Base-by-base conservation (phyloP, 2,329 filamentous ascomycete genomes). In the Fusarium virguliforme region DNA sequence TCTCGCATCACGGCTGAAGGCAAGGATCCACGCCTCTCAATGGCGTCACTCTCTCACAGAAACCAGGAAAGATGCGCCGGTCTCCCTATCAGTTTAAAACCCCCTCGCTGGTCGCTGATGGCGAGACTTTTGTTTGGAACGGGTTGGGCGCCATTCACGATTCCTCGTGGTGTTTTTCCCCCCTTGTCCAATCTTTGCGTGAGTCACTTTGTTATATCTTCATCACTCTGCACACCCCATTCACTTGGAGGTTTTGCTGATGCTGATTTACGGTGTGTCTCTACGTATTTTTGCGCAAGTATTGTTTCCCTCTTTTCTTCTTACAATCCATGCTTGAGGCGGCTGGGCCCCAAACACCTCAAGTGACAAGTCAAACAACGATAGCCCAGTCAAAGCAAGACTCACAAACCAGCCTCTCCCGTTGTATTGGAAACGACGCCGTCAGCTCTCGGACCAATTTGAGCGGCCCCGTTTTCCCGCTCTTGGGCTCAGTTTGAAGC, bases 41-140 rank as follows among this genome's bases (percentile, higher is more conserved):
- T 78, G 76, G 72, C 75, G 76, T 78, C 76, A 78, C 64, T 41
- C 32, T 50, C 54, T 62, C 35, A 56, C 57, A 55, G 46, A 48
- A 67, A 51, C 32, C 65, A 68, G 64, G 57, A 72, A 68, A 64
- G 57, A 72, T 75, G 71, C 28, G 50, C 56, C 64, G 68, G 18
- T 51, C 53, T 68, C 69, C 71, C 65, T 60, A 68, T 72, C 61
- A 64, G 68, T 74, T 76, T 76, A 68, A 77, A 68, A 58, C 54
- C 55, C 37, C 35, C 55, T 54, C 67, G 65, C 69, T 51, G 46
- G 58, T 26, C 48, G 50, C 54, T 68, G 62, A 72, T 71, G 67
- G 53, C 30, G 69, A 74, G 64, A 35, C 43, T 8, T 48, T 48
- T 70, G 18, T 74, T 77, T 10, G 73, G 68, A 66, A 67, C 64